Conservation (phyloP, 768 basidiomycete genomes). For the Xerocomellus amylosporus region DNA sequence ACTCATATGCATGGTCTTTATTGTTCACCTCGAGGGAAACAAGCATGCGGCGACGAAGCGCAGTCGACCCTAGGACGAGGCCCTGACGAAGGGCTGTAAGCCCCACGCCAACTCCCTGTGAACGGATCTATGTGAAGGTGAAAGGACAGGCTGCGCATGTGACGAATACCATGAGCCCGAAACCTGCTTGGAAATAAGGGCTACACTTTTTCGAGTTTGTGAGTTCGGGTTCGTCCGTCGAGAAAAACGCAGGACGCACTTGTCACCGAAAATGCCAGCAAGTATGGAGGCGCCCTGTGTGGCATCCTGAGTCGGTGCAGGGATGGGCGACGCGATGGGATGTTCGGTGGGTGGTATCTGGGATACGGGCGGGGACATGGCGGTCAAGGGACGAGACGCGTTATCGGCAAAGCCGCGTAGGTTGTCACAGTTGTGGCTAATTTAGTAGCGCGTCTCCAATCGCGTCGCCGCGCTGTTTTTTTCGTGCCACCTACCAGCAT, state of each 20-base stretch:
- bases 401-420: background rate
- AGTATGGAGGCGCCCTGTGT: constrained; percentile 33
- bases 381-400: constrained; percentile 3
- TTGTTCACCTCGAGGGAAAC: constrained; percentile 96
- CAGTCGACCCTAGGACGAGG: constrained; percentile 61
- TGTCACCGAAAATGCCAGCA: constrained; percentile 51
- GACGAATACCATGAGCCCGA: constrained; percentile 84
- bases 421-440: constrained; percentile 7
- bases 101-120: constrained; percentile 86
- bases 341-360: background rate
- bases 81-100: constrained; percentile 73
- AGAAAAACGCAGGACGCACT: constrained; percentile 47
- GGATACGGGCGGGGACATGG: constrained; percentile 8
- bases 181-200: constrained; percentile 97
- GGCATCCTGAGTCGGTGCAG: constrained; percentile 8
- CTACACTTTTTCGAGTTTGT: constrained; percentile 51
- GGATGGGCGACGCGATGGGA: background rate
- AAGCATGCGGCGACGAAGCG: constrained; percentile 85
- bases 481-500: constrained; percentile 25
- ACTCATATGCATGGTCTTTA: constrained; percentile 91
- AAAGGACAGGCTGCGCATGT: background rate
- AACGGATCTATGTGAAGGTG: background rate
- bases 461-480: constrained; percentile 20
- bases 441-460: constrained; percentile 26
- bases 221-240: constrained; percentile 1